A percentile compares a stretch with the other conserved stretches of the same genome.
These are phyloP conservation scores for Taphrina communis DNA, from an alignment of 1,139 yeast genomes.

Conservation along the genomic window DNA sequence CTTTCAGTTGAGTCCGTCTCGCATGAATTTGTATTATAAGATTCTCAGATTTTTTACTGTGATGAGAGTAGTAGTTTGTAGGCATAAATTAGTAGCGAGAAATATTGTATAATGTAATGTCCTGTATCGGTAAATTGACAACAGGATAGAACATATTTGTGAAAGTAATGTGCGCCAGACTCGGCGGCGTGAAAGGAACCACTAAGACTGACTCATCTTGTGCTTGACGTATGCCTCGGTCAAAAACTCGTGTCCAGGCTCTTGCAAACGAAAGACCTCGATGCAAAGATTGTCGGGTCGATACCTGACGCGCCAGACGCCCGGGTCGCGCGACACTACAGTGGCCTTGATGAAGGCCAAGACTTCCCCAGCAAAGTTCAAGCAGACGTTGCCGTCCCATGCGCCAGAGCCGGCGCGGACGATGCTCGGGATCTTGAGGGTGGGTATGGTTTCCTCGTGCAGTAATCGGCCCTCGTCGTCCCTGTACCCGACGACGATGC, in stretches of 20 bases:
- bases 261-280: slow-evolving; percentile 12
- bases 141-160: too few relatives aligned
- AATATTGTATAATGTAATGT: slow-evolving; percentile 1
- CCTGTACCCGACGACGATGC: slow-evolving; percentile 82
- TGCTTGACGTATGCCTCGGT: slow-evolving; percentile 28
- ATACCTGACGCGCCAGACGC: slow-evolving; percentile 35
- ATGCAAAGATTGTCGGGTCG: not conserved
- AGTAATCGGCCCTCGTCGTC: slow-evolving; percentile 69
- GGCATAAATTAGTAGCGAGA: slow-evolving; percentile 3
- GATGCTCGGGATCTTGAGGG: slow-evolving; percentile 76
- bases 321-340: not conserved
- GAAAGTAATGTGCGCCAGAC: too few relatives aligned
- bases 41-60: too few relatives aligned
- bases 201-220: not conserved
- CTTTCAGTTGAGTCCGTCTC: slow-evolving; percentile 6
- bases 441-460: slow-evolving; percentile 73
- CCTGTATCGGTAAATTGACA: not conserved
- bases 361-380: slow-evolving; percentile 34
- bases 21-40: too few relatives aligned
- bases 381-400: slow-evolving; percentile 38
- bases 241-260: slow-evolving; percentile 21
- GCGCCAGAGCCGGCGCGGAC: slow-evolving; percentile 54
- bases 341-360: slow-evolving; percentile 20
- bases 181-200: too few relatives aligned
- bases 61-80: not conserved